Base-by-base conservation (phyloP, 352 stramenopile species). In the Phytophthora gonapodyides region DNA sequence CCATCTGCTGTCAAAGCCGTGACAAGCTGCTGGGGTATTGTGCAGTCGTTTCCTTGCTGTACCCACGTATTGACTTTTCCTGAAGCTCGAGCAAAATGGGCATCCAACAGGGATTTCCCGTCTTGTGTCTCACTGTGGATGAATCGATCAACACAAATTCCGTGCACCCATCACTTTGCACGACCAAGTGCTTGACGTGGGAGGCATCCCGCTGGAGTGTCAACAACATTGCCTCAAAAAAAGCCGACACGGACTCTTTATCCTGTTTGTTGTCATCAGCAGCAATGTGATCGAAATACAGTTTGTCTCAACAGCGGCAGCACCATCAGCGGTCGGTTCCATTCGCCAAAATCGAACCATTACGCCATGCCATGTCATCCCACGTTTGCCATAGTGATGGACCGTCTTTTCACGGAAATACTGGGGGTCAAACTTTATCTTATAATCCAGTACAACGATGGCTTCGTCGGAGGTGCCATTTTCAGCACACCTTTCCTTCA, bases 101-200 rank as follows among this genome's bases (percentile, higher is more conserved):
- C 58, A 36, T 67, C 57, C 16, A 76, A 36, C 5, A 61, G 13
- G 3, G 49, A 46, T 30, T 74, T 73, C 0, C 58, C 67, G 37
- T 76, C 62, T 36, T 71, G 55, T 0, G 63, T 74, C 17, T 74
- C 67, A 1, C 58, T 70, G 13, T 71, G 69, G 11, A 81, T 43
- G 16, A 67, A 67, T 8, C 54, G 37, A 0, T 21, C 21, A 0
- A 75, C 53, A 10, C 37, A 21, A 17, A 75, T 21, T 17, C 36
- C 57, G 33, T 71, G 49, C 2, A 16, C 37, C 3, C 12, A 0
- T 75, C 52, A n/a, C 45, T 56, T 17, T 71, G 68, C 13, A 75
- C 3, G 0, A 56, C 34, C 19, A 75, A 50, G 9, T 7, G 8
- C 27, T 53, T 61, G 12, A 75, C 41, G 5, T 58, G 12, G 0